phyloP scores from a whole-genome alignment of 1,139 yeast species.

The Yamadazyma mexicana region DNA sequence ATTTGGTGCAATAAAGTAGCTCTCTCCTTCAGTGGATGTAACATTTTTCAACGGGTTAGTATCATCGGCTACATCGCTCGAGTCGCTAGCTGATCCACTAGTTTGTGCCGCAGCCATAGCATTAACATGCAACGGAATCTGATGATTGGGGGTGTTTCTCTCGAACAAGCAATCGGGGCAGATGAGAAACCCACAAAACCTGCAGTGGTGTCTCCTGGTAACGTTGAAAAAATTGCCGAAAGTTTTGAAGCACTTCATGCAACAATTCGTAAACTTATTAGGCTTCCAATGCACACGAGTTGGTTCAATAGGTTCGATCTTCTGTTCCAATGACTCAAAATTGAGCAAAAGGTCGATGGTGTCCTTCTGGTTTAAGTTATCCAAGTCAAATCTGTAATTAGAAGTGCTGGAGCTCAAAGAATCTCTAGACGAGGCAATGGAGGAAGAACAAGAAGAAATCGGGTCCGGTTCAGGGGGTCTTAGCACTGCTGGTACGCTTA shows the following conservation, averaged over 20 bases:
- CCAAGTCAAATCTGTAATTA: constrained; percentile 1
- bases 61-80: constrained; percentile 2
- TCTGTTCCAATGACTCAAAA: constrained; percentile 3
- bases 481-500: constrained; percentile 44
- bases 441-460: background rate
- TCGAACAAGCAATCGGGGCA: constrained; percentile 37
- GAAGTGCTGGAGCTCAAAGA: background rate
- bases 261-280: constrained; percentile 34
- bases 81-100: background rate
- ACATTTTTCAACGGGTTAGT: background rate
- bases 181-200: constrained; percentile 43
- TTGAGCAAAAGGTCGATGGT: constrained; percentile 3
- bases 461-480: constrained; percentile 24
- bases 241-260: constrained; percentile 42
- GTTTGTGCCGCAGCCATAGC: background rate
- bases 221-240: constrained; percentile 35
- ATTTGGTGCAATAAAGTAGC: background rate
- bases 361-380: constrained; percentile 2
- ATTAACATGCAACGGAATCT: constrained; percentile 1
- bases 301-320: constrained; percentile 27
- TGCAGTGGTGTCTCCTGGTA: constrained; percentile 42
- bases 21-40: background rate
- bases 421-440: background rate
- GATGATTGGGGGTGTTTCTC: constrained; percentile 5
- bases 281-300: constrained; percentile 47